Base-by-base conservation (phyloP, 148 eudicot genomes). In the Rhododendron simsii region DNA sequence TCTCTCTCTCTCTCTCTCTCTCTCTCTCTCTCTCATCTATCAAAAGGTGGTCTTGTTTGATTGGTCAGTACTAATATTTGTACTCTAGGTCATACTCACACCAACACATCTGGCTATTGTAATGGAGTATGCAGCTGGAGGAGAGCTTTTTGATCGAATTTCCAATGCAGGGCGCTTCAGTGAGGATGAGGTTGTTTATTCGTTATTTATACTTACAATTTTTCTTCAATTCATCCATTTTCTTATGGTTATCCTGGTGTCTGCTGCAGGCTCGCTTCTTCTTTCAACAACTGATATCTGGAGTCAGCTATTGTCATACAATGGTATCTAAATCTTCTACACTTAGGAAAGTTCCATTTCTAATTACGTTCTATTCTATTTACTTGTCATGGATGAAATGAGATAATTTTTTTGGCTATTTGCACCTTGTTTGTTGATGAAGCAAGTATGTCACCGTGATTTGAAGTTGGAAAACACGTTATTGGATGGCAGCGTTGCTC, bases 91-190 rank as follows among this genome's bases (percentile, higher is more conserved):
- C 50, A 90, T 95, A 83, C 86, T 95, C 82, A 95, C 98, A 37
- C 95, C 96, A 69, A 95, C 98, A 15, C 98, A 95, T 89, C 90
- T 95, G 80, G 98, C 98, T 81, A 95, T 95, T 82, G 94, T 94
- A 67, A 95, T 95, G 98, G 98, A 95, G 85, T 95, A 95, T 93
- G 98, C 98, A 69, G 92, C 98, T 82, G 98, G 98, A 59, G 98
- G 98, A 35, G 98, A 95, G 88, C 93, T 95, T 78, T 95, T 92
- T 87, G 94, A 94, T 80, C 86, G 96, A 87, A 95, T 95, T 67
- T 78, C 91, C 88, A 89, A 86, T 80, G 93, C 93, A 50, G 96
- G 94, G 39, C 89, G 94, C 44, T 91, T 95, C 88, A 92, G 87
- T 45, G 96, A 95, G 93, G 96, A 95, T 88, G 98, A 95, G 98